Base-by-base conservation (phyloP, 805 yeast genomes). In the Ogataea henricii region DNA sequence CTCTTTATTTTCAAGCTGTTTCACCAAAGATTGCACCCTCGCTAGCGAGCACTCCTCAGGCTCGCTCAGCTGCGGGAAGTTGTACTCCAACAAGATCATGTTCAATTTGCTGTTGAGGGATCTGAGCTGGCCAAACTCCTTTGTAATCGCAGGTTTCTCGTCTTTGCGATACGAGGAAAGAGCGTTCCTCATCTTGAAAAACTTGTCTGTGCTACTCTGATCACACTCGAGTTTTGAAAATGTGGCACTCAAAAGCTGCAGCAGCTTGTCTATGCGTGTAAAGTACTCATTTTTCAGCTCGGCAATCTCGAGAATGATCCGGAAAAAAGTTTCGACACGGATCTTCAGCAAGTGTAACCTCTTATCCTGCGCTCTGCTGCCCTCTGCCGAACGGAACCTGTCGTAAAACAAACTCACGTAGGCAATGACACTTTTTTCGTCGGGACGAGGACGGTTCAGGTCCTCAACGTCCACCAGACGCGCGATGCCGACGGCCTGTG, bases 361-460 rank as follows among this genome's bases (percentile, higher is more conserved):
- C 4, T 38, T 42, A 6, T 32, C 44, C 5, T 48, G 34, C 13
- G 37, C 49, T 27, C 34, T 51, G 36, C 45, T 39, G 13, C 35
- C 23, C 37, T 22, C 17, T n/a, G 37, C 10, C n/a, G 48, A 37
- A 23, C 46, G 57, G 43, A 74, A 73, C 18, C 69, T 67, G 41
- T 78, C 79, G 63, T 73, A 82, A 82, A 84, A 78, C 55, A 82
- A 78, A 12, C 83, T 74, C 9, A 82, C 63, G 57, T 79, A 83
- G 14, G 83, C 74, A 54, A 83, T 71, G 13, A 83, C 69, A 34
- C 83, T 73, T 53, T 79, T 75, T 52, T 83, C 89, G 52, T 83
- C 88, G 0, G 85, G 85, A 20, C 67, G 69, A 12, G 67, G 58
- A 18, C 70, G 66, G 30, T 66, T 66, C 48, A 82, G 71, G 62